These are phyloP conservation scores for Monilinia fructigena DNA, from an alignment of 2,329 filamentous ascomycete genomes.

Conservation along the genomic window DNA sequence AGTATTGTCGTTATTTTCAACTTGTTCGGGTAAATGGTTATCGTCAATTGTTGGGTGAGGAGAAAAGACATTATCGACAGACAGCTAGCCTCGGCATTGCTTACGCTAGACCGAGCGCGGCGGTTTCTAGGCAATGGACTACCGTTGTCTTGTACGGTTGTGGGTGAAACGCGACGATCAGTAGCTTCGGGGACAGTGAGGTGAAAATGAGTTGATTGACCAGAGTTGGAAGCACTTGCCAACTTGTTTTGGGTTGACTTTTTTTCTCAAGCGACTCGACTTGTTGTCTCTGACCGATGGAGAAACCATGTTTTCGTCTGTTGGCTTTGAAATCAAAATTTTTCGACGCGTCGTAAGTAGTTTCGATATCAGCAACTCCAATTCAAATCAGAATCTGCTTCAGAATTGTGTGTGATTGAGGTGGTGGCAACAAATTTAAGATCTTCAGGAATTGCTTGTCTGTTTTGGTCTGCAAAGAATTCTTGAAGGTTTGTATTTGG, in stretches of 20 bases:
- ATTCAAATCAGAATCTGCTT: background rate
- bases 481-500: background rate
- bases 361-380: background rate
- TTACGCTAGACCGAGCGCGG: background rate
- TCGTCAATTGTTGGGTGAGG: background rate
- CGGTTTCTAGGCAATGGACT: slow-evolving; percentile 2
- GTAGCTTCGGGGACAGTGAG: background rate
- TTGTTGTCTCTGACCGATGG: background rate
- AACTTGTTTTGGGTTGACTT: background rate
- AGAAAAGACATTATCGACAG: background rate
- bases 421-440: background rate
- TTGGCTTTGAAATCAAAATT: background rate
- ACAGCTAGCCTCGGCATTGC: background rate
- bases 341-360: background rate
- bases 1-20: background rate
- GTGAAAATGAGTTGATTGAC: background rate
- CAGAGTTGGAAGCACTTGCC: background rate
- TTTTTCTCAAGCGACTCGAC: background rate
- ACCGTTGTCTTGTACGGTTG: background rate
- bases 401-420: background rate
- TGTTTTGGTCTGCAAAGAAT: background rate
- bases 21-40: background rate
- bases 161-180: background rate
- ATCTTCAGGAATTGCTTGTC: background rate
- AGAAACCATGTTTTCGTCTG: background rate